Evolutionary conservation across 176 grass and related monocot species (phyloP), one percentile per base, ranked within the genome.

Genomic region (Tillandsia fasciculata): DNA sequence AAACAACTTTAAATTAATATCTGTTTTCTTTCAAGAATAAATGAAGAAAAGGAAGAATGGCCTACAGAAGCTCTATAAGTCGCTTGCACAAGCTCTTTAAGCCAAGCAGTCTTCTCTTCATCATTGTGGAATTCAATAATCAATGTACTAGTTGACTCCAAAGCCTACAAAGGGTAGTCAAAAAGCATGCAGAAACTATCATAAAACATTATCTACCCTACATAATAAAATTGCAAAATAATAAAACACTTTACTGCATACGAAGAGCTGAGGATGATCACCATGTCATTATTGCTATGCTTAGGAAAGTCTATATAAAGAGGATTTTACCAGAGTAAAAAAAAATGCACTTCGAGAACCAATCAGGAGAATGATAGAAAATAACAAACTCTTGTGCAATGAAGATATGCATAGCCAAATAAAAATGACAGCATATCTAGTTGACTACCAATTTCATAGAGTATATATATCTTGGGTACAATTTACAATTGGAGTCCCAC

Each of bases 41-140:
- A 61, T 86, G 78, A 63, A 64, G 64, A 51, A 69, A 27, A 75
- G 71, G 71, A 13, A 2, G 29, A 50, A 54, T 72, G 17, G 28
- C 72, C 64, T 92, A 96, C 93, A 58, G 93, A 96, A 90, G 89
- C 92, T 79, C 77, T 82, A 72, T 96, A 96, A 77, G 89, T 96
- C 64, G 87, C 83, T 84, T 96, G 83, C 57, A 96, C 74, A 53
- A 96, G 84, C 11, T 72, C 68, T 82, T 92, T 96, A 72, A 92
- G 78, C 93, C 93, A 96, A 78, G 67, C 83, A 64, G 77, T 61
- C 76, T 90, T 96, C 78, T 89, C 89, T 13, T 73, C 83, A 64
- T 96, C 81, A 71, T 87, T 84, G 76, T 18, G 65, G 52, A 92
- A 90, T 79, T 96, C 89, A 74, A 92, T 76, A 64, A 96, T 85